Evolutionary conservation across 805 yeast species (phyloP), one percentile per base, ranked within the genome.

Genomic region (Kodamaea kakaduensis): DNA sequence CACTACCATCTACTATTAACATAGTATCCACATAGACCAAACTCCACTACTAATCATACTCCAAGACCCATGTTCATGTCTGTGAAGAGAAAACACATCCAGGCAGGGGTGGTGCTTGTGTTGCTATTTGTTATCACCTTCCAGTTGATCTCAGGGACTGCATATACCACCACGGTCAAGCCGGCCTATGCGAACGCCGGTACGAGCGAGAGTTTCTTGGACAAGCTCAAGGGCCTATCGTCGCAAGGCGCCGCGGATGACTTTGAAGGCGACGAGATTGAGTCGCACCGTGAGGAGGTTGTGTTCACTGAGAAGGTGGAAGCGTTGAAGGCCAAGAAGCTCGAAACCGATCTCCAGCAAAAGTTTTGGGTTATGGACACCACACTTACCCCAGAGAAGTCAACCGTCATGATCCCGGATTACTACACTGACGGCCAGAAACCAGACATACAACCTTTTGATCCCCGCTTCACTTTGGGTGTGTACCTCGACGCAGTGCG

Each of bases 391-490:
- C 22, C 10, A 9, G 41, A 38, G 23, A 41, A 49, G 1, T 32
- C 44, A 10, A 32, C 43, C 21, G 13, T 37, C 9, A 17, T 17
- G 17, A 22, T 37, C 13, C 41, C 41, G 12, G 5, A n/a, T 3
- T 37, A 37, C 31, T 37, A 37, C 19, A 9, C 22, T 6, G 17
- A 15, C 8, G 20, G 9, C 5, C 14, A 25, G 6, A 20, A 25
- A 9, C 58, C 56, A 3, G 40, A 41, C 10, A 40, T 45, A 13
- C 50, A 40, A 26, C 58, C 58, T 2, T 54, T 54, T 20, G 59
- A 54, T 17, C 59, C 59, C 1, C 42, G 58, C 13, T 46, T 54
- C 34, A 54, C 59, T 13, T 32, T 52, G 21, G 53, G 47, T 10
- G 19, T 54, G 10, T 54, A 54, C 39, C 49, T 43, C 34, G 25